A percentile compares a stretch with the other conserved stretches of the same genome.
These are phyloP conservation scores for Apiotrichum mycotoxinovorans DNA, from an alignment of 1,284 basidiomycete genomes.

Conservation along the genomic window DNA sequence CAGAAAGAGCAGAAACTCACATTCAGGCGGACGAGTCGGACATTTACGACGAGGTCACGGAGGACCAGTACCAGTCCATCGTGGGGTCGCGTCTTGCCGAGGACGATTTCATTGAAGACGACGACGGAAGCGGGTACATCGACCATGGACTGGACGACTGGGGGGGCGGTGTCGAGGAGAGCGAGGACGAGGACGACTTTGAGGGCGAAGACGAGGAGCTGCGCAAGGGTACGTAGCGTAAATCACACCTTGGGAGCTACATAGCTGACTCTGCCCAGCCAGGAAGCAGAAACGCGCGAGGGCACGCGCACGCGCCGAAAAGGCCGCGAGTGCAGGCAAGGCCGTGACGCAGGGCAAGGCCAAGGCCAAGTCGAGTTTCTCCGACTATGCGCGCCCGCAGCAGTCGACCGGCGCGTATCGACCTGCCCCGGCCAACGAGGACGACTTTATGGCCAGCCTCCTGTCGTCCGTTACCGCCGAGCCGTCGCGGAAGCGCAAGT, in stretches of 20 bases:
- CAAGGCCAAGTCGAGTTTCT: conserved; percentile 51
- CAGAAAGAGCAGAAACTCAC: conserved; percentile 11
- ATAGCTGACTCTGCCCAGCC: conserved; percentile 23
- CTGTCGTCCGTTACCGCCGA: conserved; percentile 51
- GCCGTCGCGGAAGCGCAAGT: conserved; percentile 63
- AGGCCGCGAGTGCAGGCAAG: conserved; percentile 22
- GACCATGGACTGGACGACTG: conserved; percentile 97
- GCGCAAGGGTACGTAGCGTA: conserved; percentile 29
- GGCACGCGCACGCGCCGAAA: conserved; percentile 19
- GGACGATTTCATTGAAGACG: conserved; percentile 88
- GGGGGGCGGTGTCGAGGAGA: conserved; percentile 56
- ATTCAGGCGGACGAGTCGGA: conserved; percentile 58
- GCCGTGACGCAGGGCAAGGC: conserved; percentile 29
- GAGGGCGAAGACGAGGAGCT: conserved; percentile 50
- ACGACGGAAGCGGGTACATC: conserved; percentile 86
- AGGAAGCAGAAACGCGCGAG: conserved; percentile 39
- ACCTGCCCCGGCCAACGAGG: conserved; percentile 70
- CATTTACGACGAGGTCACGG: conserved; percentile 89
- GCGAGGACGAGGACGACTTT: conserved; percentile 49
- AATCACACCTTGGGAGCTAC: not conserved
- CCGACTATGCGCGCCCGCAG: conserved; percentile 49
- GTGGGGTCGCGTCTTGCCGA: conserved; percentile 78
- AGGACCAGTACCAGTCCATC: conserved; percentile 83
- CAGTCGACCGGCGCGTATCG: conserved; percentile 67
- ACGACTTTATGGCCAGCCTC: conserved; percentile 77